Evolutionary conservation across 2,329 filamentous ascomycete genomes (phyloP), one percentile per base, ranked within the genome.

Genomic region (Pseudogymnoascus sp.): DNA sequence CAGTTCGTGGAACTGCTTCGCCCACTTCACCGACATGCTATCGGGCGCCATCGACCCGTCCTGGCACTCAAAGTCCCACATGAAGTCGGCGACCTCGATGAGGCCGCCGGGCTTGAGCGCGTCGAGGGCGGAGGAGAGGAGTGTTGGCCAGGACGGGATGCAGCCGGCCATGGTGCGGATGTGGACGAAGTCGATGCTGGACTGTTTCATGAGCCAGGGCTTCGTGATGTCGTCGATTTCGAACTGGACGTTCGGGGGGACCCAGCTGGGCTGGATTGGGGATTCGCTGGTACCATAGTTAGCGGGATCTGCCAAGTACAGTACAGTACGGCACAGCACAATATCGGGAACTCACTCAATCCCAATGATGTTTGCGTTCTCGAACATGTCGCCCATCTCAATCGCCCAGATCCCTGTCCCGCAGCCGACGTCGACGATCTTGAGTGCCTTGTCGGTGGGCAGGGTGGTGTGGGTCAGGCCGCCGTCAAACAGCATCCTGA

Each of bases 391-490:
- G 66, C 81, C 81, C 74, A 87, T 79, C 63, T 83, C 81, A 63
- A 85, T 83, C 3, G 81, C 78, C 82, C 84, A 87, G 61, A 84
- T 83, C 1, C 84, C 84, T 0, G 82, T 84, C 13, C 85, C 85
- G 5, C 81, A 84, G n/a, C 77, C 77, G 15, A 79, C 69, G 59
- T 79, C 77, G 1, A 79, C 70, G 8, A 79, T 70, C 33, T 69
- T 71, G 5, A 68, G 68, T 1, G 71, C 71, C 57, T 83, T 82
- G 8, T 60, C 15, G 17, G 41, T 37, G 13, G 67, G 66, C 8
- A 69, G 64, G 7, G 66, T 68, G 6, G 69, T 69, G 1, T 65
- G 62, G 15, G 66, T 69, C 13, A 72, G 68, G 8, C 70, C 66
- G 9, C 65, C 60, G 35, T 66, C 61, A 44, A 72, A 64, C 29